A percentile compares a stretch with the other conserved stretches of the same genome.
Conservation (phyloP, 2,329 filamentous ascomycete species). For the Fusarium mangiferae region DNA sequence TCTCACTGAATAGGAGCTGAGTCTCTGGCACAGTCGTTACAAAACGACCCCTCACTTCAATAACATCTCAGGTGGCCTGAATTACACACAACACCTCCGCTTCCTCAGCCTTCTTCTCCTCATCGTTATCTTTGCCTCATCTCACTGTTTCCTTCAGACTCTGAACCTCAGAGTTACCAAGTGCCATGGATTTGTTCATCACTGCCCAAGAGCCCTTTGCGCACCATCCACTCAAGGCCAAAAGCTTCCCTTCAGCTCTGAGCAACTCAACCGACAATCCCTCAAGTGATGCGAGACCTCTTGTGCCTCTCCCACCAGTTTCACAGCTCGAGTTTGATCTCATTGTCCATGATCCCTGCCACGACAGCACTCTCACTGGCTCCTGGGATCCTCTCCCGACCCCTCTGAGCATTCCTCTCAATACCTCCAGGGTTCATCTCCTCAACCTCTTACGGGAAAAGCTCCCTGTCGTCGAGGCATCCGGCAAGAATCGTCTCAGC, state of each 20-base stretch:
- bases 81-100: background rate
- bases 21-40: background rate
- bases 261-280: conserved; percentile 11
- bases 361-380: conserved; percentile 41
- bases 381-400: conserved; percentile 39
- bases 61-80: background rate
- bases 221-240: conserved; percentile 27
- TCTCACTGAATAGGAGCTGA: background rate
- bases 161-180: background rate
- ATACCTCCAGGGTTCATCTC: conserved; percentile 41
- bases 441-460: conserved; percentile 36
- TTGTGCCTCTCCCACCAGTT: background rate
- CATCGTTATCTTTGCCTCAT: background rate
- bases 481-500: conserved; percentile 1
- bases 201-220: conserved; percentile 42
- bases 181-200: conserved; percentile 42
- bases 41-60: background rate
- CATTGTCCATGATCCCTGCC: conserved; percentile 33
- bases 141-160: background rate
- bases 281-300: background rate
- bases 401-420: conserved; percentile 28
- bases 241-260: conserved; percentile 30
- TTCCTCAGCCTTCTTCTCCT: background rate
- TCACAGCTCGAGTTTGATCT: conserved; percentile 40
- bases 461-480: conserved; percentile 18